These are phyloP conservation scores for Lipomyces yamadae DNA, from an alignment of 805 yeast species.

Conservation along the genomic window DNA sequence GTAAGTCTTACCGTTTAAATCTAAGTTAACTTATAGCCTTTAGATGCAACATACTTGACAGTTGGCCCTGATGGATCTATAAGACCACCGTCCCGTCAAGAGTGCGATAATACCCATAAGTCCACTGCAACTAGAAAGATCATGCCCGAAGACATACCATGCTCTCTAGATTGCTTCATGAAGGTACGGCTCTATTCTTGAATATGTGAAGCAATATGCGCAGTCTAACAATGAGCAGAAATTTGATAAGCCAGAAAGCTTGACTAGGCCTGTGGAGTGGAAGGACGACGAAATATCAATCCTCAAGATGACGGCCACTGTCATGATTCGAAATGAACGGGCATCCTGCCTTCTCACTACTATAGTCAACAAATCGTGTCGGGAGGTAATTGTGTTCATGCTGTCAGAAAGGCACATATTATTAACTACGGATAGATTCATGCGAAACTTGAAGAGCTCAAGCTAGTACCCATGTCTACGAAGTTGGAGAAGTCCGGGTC, in stretches of 20 bases:
- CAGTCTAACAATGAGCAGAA: background rate
- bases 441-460: conserved; percentile 20
- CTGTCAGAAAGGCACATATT: background rate
- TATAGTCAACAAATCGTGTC: conserved; percentile 22
- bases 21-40: background rate
- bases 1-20: background rate
- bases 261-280: conserved; percentile 16
- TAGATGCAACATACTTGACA: conserved; percentile 22
- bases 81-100: conserved; percentile 15
- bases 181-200: conserved; percentile 14
- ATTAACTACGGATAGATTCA: conserved; percentile 15
- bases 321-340: conserved; percentile 24
- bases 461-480: conserved; percentile 10
- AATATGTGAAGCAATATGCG: background rate
- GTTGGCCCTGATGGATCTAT: conserved; percentile 18
- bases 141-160: conserved; percentile 25
- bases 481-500: conserved; percentile 2
- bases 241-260: background rate
- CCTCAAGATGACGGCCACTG: conserved; percentile 28
- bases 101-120: conserved; percentile 12
- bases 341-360: conserved; percentile 29
- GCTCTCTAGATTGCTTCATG: conserved; percentile 26
- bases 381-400: conserved; percentile 18
- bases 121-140: conserved; percentile 21
- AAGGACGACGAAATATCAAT: conserved; percentile 30